phyloP scores from a whole-genome alignment of 768 basidiomycete genomes.

The Boletus pseudo-olivaceus region DNA sequence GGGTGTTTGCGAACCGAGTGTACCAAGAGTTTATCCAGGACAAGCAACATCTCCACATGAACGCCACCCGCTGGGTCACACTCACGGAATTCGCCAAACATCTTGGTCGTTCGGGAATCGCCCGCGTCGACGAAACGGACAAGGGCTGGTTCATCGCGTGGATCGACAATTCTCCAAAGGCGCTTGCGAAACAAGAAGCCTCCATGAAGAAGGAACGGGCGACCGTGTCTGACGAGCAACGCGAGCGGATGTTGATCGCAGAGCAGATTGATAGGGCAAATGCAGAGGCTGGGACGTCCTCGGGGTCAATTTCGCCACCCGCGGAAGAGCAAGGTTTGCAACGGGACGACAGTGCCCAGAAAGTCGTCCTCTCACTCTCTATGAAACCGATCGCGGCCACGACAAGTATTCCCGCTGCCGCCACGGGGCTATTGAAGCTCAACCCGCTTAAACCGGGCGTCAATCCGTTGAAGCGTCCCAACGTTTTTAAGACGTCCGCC shows the following conservation, averaged over 20 bases:
- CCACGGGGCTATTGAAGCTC: constrained; percentile 49
- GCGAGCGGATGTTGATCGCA: constrained; percentile 82
- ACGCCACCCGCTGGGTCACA: constrained; percentile 96
- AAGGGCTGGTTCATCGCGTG: constrained; percentile 98
- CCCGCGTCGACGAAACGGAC: constrained; percentile 95
- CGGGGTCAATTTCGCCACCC: constrained; percentile 35
- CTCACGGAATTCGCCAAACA: constrained; percentile 94
- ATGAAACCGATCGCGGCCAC: constrained; percentile 44
- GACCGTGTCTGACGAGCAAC: constrained; percentile 90
- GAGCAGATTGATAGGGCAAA: constrained; percentile 93
- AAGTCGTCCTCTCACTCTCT: constrained; percentile 71
- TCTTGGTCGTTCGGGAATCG: constrained; percentile 80
- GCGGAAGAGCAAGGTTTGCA: constrained; percentile 57
- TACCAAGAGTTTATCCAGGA: constrained; percentile 98
- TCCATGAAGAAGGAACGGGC: constrained; percentile 88
- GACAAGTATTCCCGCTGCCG: constrained; percentile 30
- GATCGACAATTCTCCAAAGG: constrained; percentile 96
- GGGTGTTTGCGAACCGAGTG: constrained; percentile 90
- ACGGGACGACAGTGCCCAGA: constrained; percentile 67
- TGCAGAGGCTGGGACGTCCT: constrained; percentile 36
- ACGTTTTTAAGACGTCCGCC: constrained; percentile 61
- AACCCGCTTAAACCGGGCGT: constrained; percentile 43
- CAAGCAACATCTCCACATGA: constrained; percentile 96
- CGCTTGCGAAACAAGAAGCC: constrained; percentile 85
- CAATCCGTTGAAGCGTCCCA: constrained; percentile 71